These are phyloP conservation scores for Gentiana macrophylla DNA, from an alignment of 257 asterid species.

Conservation along the genomic window DNA sequence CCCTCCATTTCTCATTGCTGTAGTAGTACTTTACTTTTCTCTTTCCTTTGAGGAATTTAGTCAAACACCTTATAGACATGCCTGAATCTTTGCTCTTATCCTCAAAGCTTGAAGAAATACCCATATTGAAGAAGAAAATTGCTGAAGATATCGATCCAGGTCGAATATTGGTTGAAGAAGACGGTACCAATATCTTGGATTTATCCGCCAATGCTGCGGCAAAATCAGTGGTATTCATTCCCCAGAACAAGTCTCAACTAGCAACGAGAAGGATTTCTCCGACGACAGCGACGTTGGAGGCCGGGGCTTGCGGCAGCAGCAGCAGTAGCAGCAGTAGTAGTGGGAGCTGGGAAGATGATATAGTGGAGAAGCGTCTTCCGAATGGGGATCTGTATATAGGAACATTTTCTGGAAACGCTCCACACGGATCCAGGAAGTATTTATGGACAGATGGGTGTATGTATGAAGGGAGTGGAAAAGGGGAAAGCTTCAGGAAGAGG, in stretches of 20 bases:
- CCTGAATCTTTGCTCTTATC: slow-evolving; percentile 29
- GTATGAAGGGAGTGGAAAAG: slow-evolving; percentile 93
- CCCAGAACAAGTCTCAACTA: slow-evolving; percentile 72
- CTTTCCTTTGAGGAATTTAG: background rate
- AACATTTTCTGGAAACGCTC: slow-evolving; percentile 58
- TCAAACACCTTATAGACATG: slow-evolving; percentile 16
- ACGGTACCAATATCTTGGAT: slow-evolving; percentile 19
- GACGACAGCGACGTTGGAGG: slow-evolving; percentile 21
- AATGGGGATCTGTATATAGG: slow-evolving; percentile 97
- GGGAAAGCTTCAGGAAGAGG: slow-evolving; percentile 91
- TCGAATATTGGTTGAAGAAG: slow-evolving; percentile 17
- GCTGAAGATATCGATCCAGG: slow-evolving; percentile 9
- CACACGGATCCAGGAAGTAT: slow-evolving; percentile 93
- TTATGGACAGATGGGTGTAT: slow-evolving; percentile 91
- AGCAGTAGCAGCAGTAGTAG: background rate
- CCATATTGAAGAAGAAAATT: slow-evolving; percentile 16
- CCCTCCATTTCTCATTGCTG: background rate
- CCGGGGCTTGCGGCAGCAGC: slow-evolving; percentile 1
- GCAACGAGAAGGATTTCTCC: slow-evolving; percentile 65
- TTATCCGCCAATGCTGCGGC: slow-evolving; percentile 38
- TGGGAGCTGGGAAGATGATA: background rate
- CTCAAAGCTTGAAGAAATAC: slow-evolving; percentile 3
- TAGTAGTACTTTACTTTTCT: background rate
- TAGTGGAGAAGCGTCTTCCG: slow-evolving; percentile 56
- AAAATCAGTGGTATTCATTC: slow-evolving; percentile 62